These are phyloP conservation scores for Ascochyta fabae DNA, from an alignment of 2,329 filamentous ascomycete species.

Conservation along the genomic window DNA sequence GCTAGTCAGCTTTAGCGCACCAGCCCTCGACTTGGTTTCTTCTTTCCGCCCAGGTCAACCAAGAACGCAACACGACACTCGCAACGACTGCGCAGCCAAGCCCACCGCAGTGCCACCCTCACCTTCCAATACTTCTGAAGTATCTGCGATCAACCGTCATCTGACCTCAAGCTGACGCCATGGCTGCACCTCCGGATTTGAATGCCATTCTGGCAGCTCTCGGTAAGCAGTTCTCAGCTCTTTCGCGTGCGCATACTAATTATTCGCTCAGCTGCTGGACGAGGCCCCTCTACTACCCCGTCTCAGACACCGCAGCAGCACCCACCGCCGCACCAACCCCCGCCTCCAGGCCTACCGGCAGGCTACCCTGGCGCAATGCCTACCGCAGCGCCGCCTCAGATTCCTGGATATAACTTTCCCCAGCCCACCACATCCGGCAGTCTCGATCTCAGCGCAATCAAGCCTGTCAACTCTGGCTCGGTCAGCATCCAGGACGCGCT, in stretches of 20 bases:
- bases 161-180: conserved; percentile 23
- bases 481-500: conserved; percentile 85
- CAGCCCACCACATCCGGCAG: conserved; percentile 76
- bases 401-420: conserved; percentile 61
- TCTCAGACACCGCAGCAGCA: conserved; percentile 54
- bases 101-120: conserved; percentile 2
- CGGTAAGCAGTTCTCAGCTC: conserved; percentile 32
- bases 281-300: conserved; percentile 55
- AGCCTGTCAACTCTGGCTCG: conserved; percentile 78
- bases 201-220: conserved; percentile 49
- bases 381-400: conserved; percentile 50
- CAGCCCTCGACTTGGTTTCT: conserved; percentile 16
- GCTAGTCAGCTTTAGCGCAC: conserved; percentile 7
- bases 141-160: conserved; percentile 3
- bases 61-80: conserved; percentile 23
- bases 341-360: conserved; percentile 52
- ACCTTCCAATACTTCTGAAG: background rate
- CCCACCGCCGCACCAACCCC: conserved; percentile 49
- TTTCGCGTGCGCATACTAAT: conserved; percentile 13
- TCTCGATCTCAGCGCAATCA: conserved; percentile 79
- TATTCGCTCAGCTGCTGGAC: conserved; percentile 51
- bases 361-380: conserved; percentile 54
- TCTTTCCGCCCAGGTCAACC: conserved; percentile 20
- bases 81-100: conserved; percentile 13
- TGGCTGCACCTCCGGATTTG: conserved; percentile 48